Evolutionary conservation across 2,329 filamentous ascomycete species (phyloP).

Genomic region (Aaosphaeria arxii): DNA sequence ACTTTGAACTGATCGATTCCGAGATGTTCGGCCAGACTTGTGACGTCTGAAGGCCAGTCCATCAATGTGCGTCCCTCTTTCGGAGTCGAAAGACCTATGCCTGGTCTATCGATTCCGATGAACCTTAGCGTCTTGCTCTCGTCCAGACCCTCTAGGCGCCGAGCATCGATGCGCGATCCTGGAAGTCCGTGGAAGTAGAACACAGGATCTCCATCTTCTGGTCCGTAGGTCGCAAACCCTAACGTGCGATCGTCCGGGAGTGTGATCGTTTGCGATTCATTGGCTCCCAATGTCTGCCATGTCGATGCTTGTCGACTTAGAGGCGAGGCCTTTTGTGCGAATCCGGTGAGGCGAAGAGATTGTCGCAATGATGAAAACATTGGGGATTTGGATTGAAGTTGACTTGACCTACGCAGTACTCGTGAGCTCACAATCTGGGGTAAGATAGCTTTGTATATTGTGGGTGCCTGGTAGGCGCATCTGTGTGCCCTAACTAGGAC

Average conservation of each 20-base stretch:
- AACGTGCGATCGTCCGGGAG: background rate
- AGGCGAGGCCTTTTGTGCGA: too few relatives aligned
- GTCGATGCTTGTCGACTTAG: too few relatives aligned
- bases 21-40: background rate
- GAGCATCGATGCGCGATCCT: background rate
- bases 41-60: conserved; percentile 2
- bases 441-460: too few relatives aligned
- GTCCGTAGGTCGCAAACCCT: background rate
- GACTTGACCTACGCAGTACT: too few relatives aligned
- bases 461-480: too few relatives aligned
- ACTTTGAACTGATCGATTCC: background rate
- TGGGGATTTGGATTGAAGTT: too few relatives aligned
- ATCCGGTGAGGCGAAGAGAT: too few relatives aligned
- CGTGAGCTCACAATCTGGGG: too few relatives aligned
- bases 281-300: too few relatives aligned
- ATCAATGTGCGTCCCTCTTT: background rate
- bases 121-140: background rate
- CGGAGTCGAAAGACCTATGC: conserved; percentile 2
- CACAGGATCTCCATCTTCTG: background rate
- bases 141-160: background rate
- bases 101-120: conserved; percentile 3
- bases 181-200: background rate
- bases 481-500: too few relatives aligned
- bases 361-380: too few relatives aligned
- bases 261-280: background rate